Evolutionary conservation across 495 filamentous ascomycete species (phyloP).

Genomic region (Neurospora sp.): DNA sequence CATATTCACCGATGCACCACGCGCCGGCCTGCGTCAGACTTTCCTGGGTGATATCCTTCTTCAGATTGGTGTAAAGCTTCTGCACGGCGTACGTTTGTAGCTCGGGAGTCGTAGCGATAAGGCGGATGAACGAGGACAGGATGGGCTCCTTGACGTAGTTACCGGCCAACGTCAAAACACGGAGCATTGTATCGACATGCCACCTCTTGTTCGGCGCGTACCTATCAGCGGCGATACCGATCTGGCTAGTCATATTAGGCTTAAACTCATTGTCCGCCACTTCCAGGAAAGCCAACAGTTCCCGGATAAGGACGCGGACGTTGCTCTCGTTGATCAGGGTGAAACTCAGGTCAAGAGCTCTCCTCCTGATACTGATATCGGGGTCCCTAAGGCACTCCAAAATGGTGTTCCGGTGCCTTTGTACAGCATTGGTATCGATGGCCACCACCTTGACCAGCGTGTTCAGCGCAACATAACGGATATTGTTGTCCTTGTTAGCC

Average conservation of each 20-base stretch:
- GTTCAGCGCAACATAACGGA: conserved; percentile 94
- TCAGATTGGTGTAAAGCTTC: conserved; percentile 81
- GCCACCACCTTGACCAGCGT: conserved; percentile 97
- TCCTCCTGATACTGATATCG: conserved; percentile 94
- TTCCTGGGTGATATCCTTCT: conserved; percentile 95
- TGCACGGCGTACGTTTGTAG: conserved; percentile 93
- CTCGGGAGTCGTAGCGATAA: conserved; percentile 90
- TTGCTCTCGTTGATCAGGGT: conserved; percentile 96
- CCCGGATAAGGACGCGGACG: conserved; percentile 83
- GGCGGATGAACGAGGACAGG: conserved; percentile 86
- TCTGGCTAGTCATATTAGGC: conserved; percentile 91
- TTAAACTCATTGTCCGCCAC: conserved; percentile 98
- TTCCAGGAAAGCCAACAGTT: conserved; percentile 88
- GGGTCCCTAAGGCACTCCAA: conserved; percentile 92
- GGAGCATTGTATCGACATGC: conserved; percentile 94
- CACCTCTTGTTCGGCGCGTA: conserved; percentile 95
- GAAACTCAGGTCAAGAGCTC: conserved; percentile 93
- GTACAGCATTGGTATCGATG: conserved; percentile 94
- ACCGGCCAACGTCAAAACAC: conserved; percentile 89
- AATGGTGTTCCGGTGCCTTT: conserved; percentile 94
- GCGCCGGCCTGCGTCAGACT: conserved; percentile 84
- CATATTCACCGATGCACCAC: conserved; percentile 99
- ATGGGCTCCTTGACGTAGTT: conserved; percentile 98
- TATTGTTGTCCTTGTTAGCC: conserved; percentile 97
- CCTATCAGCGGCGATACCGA: conserved; percentile 90